phyloP scores from a whole-genome alignment of 108 stramenopile genomes.

The Cyclotella kingstonii region DNA sequence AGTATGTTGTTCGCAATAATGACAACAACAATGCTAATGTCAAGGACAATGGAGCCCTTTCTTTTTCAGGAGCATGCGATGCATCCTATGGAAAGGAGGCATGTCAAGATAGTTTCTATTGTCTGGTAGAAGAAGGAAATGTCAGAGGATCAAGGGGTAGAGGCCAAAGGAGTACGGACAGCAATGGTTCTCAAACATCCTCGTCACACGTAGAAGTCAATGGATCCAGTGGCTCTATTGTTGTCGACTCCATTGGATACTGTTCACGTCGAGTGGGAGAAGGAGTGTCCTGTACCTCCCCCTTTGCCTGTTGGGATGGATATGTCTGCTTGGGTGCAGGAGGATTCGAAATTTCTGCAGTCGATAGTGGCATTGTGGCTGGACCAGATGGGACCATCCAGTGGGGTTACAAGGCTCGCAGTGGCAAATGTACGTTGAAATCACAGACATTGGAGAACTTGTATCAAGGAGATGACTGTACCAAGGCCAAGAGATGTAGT shows the following conservation, averaged over 20 bases:
- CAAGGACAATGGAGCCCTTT: no score
- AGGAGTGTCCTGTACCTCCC: not conserved
- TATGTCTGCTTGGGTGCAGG: constrained; percentile 5
- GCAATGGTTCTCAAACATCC: no score
- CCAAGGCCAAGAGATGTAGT: no score
- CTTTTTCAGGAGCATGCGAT: constrained; percentile 3
- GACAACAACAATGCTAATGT: no score
- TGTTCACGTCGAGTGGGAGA: not conserved
- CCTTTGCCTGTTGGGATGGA: constrained; percentile 6
- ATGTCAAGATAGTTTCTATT: constrained; percentile 1
- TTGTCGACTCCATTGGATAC: not conserved
- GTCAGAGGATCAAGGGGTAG: not conserved
- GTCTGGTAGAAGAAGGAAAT: not conserved
- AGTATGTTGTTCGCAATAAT: not conserved
- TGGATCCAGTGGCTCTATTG: constrained; percentile 2
- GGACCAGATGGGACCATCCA: not conserved
- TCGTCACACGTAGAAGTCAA: no score
- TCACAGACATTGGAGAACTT: no score
- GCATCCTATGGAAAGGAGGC: not conserved
- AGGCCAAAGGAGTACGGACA: not conserved
- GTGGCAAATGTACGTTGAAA: constrained; percentile 6
- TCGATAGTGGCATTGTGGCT: not conserved
- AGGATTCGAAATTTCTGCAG: constrained; percentile 2
- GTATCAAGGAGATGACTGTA: no score
- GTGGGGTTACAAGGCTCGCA: not conserved